Conservation (phyloP, 805 yeast genomes). For the Ogataea glucozyma region DNA sequence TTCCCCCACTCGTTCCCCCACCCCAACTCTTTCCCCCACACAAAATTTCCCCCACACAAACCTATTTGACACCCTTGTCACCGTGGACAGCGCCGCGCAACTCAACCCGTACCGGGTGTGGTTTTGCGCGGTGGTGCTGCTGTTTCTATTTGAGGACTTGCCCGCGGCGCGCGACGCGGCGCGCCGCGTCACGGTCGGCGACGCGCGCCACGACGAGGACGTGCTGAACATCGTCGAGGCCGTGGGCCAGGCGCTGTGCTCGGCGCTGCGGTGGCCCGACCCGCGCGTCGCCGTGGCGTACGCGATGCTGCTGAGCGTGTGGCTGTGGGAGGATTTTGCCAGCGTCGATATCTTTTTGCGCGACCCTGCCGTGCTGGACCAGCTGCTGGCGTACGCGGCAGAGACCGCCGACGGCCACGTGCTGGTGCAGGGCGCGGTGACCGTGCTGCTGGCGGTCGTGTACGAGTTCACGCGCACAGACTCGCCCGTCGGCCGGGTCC, state of each 20-base stretch:
- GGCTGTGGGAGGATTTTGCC: conserved; percentile 75
- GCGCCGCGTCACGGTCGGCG: conserved; percentile 55
- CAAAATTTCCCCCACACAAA: too few relatives aligned
- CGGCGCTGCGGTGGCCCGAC: conserved; percentile 61
- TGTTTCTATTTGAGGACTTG: conserved; percentile 59
- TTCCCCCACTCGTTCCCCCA: too few relatives aligned
- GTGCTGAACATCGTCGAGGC: conserved; percentile 72
- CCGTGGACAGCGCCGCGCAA: conserved; percentile 68
- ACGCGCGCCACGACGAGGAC: conserved; percentile 64
- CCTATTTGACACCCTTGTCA: conserved; percentile 68
- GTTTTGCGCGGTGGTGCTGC: conserved; percentile 73
- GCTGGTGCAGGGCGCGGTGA: conserved; percentile 68
- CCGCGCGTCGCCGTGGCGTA: conserved; percentile 79
- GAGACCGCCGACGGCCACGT: conserved; percentile 38
- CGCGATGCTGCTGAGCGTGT: conserved; percentile 66
- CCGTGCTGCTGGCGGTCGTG: conserved; percentile 69
- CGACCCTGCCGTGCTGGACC: conserved; percentile 64
- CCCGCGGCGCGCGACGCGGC: conserved; percentile 51
- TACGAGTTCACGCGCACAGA: conserved; percentile 70
- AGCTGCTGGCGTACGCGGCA: conserved; percentile 66
- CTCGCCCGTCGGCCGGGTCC: conserved; percentile 65
- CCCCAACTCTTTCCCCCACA: too few relatives aligned
- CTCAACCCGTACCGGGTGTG: conserved; percentile 86
- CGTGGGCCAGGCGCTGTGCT: conserved; percentile 68
- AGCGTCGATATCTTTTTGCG: conserved; percentile 76